Evolutionary conservation across 805 yeast genomes (phyloP).

Genomic region (Ogataea angusta): DNA sequence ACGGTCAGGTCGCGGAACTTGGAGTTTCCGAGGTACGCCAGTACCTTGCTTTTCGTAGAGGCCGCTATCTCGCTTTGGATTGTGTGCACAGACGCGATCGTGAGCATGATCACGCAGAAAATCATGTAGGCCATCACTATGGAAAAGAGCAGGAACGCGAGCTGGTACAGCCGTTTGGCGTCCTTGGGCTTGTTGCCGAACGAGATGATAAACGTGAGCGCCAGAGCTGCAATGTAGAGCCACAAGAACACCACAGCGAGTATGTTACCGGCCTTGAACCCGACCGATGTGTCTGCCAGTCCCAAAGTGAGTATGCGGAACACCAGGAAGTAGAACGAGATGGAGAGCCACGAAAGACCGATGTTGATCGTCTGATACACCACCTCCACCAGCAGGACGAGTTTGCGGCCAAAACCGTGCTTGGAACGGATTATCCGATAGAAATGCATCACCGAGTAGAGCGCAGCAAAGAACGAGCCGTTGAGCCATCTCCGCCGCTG

Average conservation of each 20-base stretch:
- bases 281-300: slow-evolving; percentile 48
- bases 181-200: slow-evolving; percentile 95
- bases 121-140: slow-evolving; percentile 81
- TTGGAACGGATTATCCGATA: slow-evolving; percentile 70
- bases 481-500: slow-evolving; percentile 96
- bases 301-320: slow-evolving; percentile 81
- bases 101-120: slow-evolving; percentile 68
- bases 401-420: slow-evolving; percentile 65
- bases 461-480: slow-evolving; percentile 93
- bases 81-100: slow-evolving; percentile 54
- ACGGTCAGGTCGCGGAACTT: slow-evolving; percentile 83
- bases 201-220: slow-evolving; percentile 80
- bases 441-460: slow-evolving; percentile 77
- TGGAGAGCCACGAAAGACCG: slow-evolving; percentile 83
- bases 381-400: slow-evolving; percentile 72
- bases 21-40: slow-evolving; percentile 52
- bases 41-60: slow-evolving; percentile 36
- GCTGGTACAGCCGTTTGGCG: slow-evolving; percentile 67
- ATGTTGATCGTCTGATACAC: slow-evolving; percentile 71
- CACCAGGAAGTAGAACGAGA: slow-evolving; percentile 84
- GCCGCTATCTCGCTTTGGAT: slow-evolving; percentile 37
- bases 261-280: slow-evolving; percentile 62
- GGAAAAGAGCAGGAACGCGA: slow-evolving; percentile 73
- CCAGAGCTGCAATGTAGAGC: slow-evolving; percentile 74
- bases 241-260: slow-evolving; percentile 80